Base-by-base conservation (phyloP, 345 rosid species). In the Carallia pectinifolia region DNA sequence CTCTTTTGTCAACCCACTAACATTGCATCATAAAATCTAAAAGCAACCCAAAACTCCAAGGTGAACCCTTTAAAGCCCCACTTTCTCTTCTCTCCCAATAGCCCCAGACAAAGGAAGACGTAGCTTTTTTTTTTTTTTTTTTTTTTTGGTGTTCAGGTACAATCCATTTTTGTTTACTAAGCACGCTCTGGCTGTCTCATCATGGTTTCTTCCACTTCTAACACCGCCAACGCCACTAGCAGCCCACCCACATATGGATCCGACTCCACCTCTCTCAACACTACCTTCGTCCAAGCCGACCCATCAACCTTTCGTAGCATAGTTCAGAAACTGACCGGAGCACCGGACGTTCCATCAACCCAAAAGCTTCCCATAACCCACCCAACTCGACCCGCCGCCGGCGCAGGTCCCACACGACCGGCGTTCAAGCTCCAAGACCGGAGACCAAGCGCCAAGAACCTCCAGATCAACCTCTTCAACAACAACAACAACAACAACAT, bases 281-380 rank as follows among this genome's bases (percentile, higher is more conserved):
- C 95, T 67, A 90, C 93, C 78, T 90, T 92, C 61, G 93, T 92
- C 71, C 93, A 92, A 73, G 95, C 96, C 44, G 88, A 92, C 70
- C 94, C 96, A 6, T 88, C 93, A 18, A 90, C 77, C 53, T 92
- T 92, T 84, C 90, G 94, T 0, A 71, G 88, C 80, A 84, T 92
- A 54, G 98, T 92, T 64, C 98, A 92, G 69, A 84, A 84, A 74
- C 93, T 92, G 53, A 92, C 98, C 37, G 98, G 98, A 29, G 91
- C 93, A 50, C 75, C 85, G 3, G 93, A 85, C 8, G 76, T 80
- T 38, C 58, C 85, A 37, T 54, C 77, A 33, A 23, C 85, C 68
- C 90, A 66, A 3, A 86, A 84, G 71, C 87, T 87, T 58, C 89
- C 89, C 0, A 12, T 85, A 63, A 77, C 87, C 53, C 79, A 74